Base-by-base conservation (phyloP, 2,329 filamentous ascomycete species). In the Sclerotinia subarctica region DNA sequence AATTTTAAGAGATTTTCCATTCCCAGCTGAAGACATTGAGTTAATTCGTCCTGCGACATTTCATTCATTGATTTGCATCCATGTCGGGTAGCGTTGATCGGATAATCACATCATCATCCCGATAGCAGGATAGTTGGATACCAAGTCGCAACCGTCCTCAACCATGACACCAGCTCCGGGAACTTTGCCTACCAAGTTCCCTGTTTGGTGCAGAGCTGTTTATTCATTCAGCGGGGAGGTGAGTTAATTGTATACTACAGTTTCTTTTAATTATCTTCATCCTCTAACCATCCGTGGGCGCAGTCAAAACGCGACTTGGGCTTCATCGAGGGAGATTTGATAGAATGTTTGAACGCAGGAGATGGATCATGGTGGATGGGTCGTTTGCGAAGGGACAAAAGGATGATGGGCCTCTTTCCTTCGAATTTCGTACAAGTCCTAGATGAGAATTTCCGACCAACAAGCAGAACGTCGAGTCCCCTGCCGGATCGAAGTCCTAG, bases 311-410 rank as follows among this genome's bases (percentile, higher is more conserved):
- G 91, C 78, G 95, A 99, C 78, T 85, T 99, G 68, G 95, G 95
- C 21, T 99, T 99, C 80, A 91, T 99, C 74, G 95, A 99, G 80
- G 95, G 95, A 72, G 95, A 99, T 80, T 81, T 99, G 73, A 99
- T 99, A 78, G 95, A 99, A 86, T 97, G 94, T 77, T 84, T 99
- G 65, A 99, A 99, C 78, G 95, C 95, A 26, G 95, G 95, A 71
- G 95, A 99, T 81, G 95, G 95, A 64, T 94, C 92, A 58, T 99
- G 95, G 95, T 99, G 95, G 95, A 97, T 94, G 81, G 95, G 95
- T 59, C 88, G 94, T 71, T 81, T 99, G 77, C 92, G 90, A 77
- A 88, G 95, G 74, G 95, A 99, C 80, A 90, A 91, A 78, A 88
- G 94, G 76, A 93, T 94, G 76, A 90, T 97, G 75, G 95, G 95